Conservation (phyloP, 176 grass and related monocot genomes). For the Eremochloa ophiuroides region DNA sequence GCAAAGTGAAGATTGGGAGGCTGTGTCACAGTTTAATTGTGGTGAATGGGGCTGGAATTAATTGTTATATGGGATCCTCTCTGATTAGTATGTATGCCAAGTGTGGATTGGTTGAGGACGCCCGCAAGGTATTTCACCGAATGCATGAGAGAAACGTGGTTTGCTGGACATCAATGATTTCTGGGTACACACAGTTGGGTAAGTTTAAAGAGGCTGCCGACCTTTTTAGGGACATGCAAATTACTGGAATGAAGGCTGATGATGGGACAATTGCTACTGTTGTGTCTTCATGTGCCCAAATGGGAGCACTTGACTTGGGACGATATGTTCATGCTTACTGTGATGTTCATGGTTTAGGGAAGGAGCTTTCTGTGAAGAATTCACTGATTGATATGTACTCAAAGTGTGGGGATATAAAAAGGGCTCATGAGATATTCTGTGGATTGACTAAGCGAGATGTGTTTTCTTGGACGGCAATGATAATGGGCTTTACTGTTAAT, state of each 20-base stretch:
- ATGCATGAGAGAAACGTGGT: conserved; percentile 64
- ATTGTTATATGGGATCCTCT: conserved; percentile 67
- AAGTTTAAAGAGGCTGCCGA: conserved; percentile 64
- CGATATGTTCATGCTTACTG: conserved; percentile 75
- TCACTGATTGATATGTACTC: conserved; percentile 95
- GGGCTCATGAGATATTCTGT: conserved; percentile 65
- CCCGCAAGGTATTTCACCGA: conserved; percentile 66
- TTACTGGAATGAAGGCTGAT: conserved; percentile 61
- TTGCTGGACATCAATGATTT: conserved; percentile 91
- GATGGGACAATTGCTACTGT: conserved; percentile 71
- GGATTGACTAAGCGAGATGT: conserved; percentile 51
- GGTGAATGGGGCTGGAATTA: conserved; percentile 62
- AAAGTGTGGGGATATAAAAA: conserved; percentile 78
- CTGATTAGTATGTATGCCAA: conserved; percentile 86
- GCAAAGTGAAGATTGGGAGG: conserved; percentile 36
- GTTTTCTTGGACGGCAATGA: conserved; percentile 84
- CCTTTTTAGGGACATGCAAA: conserved; percentile 78
- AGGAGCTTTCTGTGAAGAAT: conserved; percentile 62
- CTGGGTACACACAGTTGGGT: conserved; percentile 60
- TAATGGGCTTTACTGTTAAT: conserved; percentile 84
- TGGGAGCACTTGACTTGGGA: conserved; percentile 74
- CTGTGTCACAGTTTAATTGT: conserved; percentile 60
- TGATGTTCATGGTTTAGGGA: conserved; percentile 59
- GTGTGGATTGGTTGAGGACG: conserved; percentile 54
- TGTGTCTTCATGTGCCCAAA: conserved; percentile 72